Base-by-base conservation (phyloP, 306 rosid genomes). In the Albizia julibrissin region DNA sequence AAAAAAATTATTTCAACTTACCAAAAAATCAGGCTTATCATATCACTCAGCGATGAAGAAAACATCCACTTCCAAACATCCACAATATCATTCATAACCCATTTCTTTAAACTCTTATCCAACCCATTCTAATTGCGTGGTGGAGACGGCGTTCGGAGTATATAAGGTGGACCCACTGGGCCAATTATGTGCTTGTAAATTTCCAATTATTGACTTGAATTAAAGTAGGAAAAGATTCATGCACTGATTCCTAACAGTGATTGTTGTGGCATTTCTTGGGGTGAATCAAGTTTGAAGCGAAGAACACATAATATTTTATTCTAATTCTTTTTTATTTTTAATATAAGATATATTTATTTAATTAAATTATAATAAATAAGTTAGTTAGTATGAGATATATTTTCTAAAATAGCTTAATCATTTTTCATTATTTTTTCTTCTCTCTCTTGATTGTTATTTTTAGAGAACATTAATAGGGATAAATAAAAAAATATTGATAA, bases 391-490 rank as follows among this genome's bases (percentile, higher is more conserved):
- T 33, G 34, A 33, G 3, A 33, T 33, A 0, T 33, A 33, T 33
- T 33, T 33, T 33, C 0, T 33, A 33, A 33, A 33, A 33, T 0
- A 33, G 5, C 3, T 0, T 33, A 33, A 0, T 0, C 34, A 33
- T 33, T 0, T 33, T 33, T 3, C 34, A 0, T 33, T 2, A 33
- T 33, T 3, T 3, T 34, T 0, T 5, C 5, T 5, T 34, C 7
- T 34, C 8, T 34, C 39, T 34, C 39, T 34, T 34, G 0, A 5
- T 34, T 34, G 39, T 5, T 34, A 5, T 34, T 5, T 34, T 34
- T 0, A 34, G 0, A 0, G 7, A 34, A 0, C 5, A 5, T 34
- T 1, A 34, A 34, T 5, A 34, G 0, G 5, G 5, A 0, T 34
- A 34, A 34, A 34, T 34, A 5, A 34, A 34, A 34, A 34, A 4